Percentiles rank a stretch among this genome's conserved stretches.
Conservation (phyloP, 1,139 yeast species). For the Kodamaea anthophila region DNA sequence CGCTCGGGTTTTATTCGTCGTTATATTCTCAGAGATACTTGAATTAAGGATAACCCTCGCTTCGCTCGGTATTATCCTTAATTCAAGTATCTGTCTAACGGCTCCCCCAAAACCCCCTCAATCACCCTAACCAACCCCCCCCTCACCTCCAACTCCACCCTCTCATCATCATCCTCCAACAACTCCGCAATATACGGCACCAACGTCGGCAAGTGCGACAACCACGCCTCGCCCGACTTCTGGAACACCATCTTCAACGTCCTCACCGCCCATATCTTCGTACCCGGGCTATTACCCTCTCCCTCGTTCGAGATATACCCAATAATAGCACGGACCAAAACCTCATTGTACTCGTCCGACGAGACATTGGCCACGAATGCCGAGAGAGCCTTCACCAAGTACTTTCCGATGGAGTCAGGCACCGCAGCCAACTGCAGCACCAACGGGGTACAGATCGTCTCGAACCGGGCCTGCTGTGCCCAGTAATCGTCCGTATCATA, state of each 20-base stretch:
- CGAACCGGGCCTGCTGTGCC: conserved; percentile 84
- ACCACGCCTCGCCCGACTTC: conserved; percentile 94
- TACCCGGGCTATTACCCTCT: conserved; percentile 20
- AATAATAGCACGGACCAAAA: conserved; percentile 34
- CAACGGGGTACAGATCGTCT: conserved; percentile 55
- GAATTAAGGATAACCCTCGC: too few species aligned
- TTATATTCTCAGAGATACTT: background rate
- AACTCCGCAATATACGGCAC: conserved; percentile 95
- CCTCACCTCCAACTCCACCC: conserved; percentile 87
- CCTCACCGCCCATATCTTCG: conserved; percentile 79
- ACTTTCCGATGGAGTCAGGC: conserved; percentile 67
- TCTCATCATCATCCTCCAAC: conserved; percentile 91
- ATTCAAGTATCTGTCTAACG: conserved; percentile 81
- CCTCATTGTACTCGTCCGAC: conserved; percentile 74
- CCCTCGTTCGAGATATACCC: conserved; percentile 32
- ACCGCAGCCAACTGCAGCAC: conserved; percentile 59
- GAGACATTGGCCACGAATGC: conserved; percentile 69
- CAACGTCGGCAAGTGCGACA: conserved; percentile 81
- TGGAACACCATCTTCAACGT: conserved; percentile 77
- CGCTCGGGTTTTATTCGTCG: too few species aligned
- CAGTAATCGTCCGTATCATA: conserved; percentile 92
- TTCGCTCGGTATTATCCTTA: conserved; percentile 22
- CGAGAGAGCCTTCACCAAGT: conserved; percentile 73
- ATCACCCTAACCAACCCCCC: conserved; percentile 87
- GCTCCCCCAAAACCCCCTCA: conserved; percentile 91